phyloP scores from a whole-genome alignment of 2,329 filamentous ascomycete genomes.

The Epichloe sylvatica region DNA sequence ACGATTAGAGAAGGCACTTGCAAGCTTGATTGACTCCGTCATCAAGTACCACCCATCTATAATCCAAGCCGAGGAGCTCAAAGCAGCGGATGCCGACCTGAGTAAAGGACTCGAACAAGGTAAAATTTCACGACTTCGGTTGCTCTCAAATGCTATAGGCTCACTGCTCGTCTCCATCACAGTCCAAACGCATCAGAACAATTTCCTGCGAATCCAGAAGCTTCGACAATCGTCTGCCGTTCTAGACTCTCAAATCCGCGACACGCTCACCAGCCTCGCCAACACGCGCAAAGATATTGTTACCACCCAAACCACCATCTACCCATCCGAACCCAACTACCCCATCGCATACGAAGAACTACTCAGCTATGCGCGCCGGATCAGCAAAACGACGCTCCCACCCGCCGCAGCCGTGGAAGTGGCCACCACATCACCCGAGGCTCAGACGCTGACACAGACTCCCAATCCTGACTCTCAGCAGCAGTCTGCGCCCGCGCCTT shows the following conservation, averaged over 20 bases:
- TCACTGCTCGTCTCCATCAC: not conserved
- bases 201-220: conserved; percentile 52
- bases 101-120: conserved; percentile 50
- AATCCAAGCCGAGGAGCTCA: conserved; percentile 52
- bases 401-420: conserved; percentile 39
- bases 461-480: conserved; percentile 18
- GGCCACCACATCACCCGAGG: conserved; percentile 16
- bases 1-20: conserved; percentile 52
- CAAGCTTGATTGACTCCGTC: conserved; percentile 62
- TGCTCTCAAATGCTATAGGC: too few relatives aligned
- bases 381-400: conserved; percentile 66
- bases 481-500: conserved; percentile 18
- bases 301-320: conserved; percentile 43
- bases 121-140: conserved; percentile 18
- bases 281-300: conserved; percentile 60
- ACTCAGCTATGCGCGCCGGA: conserved; percentile 63
- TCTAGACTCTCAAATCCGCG: conserved; percentile 59
- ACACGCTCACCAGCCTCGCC: conserved; percentile 55
- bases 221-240: conserved; percentile 52
- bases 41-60: conserved; percentile 67
- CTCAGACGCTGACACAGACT: conserved; percentile 7
- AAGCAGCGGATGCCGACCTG: conserved; percentile 56
- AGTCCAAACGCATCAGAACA: conserved; percentile 65
- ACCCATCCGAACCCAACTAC: conserved; percentile 36
- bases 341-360: conserved; percentile 58